phyloP scores from a whole-genome alignment of 2,329 filamentous ascomycete genomes.

The Talaromyces sp. region DNA sequence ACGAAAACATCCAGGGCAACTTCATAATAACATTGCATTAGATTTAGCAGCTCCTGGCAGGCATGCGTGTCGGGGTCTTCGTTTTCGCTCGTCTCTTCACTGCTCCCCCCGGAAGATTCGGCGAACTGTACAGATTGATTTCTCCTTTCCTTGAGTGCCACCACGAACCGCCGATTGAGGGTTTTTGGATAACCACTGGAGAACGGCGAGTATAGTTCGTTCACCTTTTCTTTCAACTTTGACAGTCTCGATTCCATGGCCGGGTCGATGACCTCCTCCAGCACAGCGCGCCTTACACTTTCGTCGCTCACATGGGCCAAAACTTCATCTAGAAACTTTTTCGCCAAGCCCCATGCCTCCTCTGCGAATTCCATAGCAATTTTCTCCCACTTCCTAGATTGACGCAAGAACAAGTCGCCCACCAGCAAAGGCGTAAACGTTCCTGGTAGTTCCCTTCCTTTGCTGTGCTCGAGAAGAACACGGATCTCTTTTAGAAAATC shows the following conservation, averaged over 20 bases:
- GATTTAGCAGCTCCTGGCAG: slow-evolving; percentile 5
- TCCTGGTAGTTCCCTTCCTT: slow-evolving; percentile 9
- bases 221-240: slow-evolving; percentile 15
- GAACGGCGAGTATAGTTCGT: slow-evolving; percentile 43
- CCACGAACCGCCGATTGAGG: slow-evolving; percentile 29
- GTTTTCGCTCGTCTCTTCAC: neutral
- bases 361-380: slow-evolving; percentile 6
- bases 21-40: slow-evolving; percentile 11
- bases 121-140: neutral
- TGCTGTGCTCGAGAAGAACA: slow-evolving; percentile 3
- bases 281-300: slow-evolving; percentile 5
- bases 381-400: slow-evolving; percentile 7
- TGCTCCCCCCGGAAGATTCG: neutral
- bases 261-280: slow-evolving; percentile 7
- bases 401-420: slow-evolving; percentile 7
- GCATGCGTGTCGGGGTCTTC: slow-evolving; percentile 3
- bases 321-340: slow-evolving; percentile 7
- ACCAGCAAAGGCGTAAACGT: slow-evolving; percentile 9
- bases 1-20: slow-evolving; percentile 27
- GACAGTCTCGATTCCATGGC: slow-evolving; percentile 1
- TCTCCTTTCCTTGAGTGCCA: slow-evolving; percentile 19
- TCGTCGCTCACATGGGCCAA: slow-evolving; percentile 7
- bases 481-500: neutral
- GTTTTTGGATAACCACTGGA: slow-evolving; percentile 30
- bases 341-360: slow-evolving; percentile 1